A percentile compares a stretch with the other conserved stretches of the same genome.
Conservation (phyloP, 371 early-diverging fungal species). For the Lichtheimia ornata region DNA sequence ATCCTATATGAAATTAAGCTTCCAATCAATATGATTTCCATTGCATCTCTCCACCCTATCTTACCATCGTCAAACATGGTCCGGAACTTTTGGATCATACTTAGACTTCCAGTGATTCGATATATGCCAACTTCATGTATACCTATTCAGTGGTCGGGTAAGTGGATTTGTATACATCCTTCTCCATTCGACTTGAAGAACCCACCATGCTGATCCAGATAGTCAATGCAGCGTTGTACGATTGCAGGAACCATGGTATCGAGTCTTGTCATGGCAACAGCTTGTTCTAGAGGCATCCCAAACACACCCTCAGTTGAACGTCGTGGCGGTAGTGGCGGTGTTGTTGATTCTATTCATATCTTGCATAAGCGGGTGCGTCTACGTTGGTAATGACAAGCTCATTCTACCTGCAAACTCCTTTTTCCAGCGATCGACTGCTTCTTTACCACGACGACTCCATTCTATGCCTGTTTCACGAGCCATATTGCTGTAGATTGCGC, state of each 20-base stretch:
- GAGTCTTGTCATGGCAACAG: constrained; percentile 50
- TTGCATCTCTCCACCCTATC: neutral
- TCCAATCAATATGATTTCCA: neutral
- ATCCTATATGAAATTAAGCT: neutral
- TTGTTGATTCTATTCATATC: neutral
- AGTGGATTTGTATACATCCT: neutral
- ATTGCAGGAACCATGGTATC: constrained; percentile 69
- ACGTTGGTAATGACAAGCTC: neutral
- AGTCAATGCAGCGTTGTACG: constrained; percentile 79
- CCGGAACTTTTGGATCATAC: constrained; percentile 55
- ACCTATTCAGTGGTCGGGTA: neutral
- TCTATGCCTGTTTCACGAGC: constrained; percentile 55
- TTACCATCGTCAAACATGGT: constrained; percentile 56
- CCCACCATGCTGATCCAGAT: constrained; percentile 60
- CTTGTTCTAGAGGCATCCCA: constrained; percentile 57
- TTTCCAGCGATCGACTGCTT: constrained; percentile 56
- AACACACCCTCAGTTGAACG: constrained; percentile 40
- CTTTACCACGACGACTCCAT: constrained; percentile 49
- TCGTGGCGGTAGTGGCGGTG: constrained; percentile 14
- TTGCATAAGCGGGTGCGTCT: neutral
- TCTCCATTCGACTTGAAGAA: neutral
- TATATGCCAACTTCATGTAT: constrained; percentile 58
- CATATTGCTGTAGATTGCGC: constrained; percentile 41
- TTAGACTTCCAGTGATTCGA: constrained; percentile 58
- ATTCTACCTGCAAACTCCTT: constrained; percentile 32